These are phyloP conservation scores for Coriolopsis trogii DNA, from an alignment of 1,284 basidiomycete species.

Conservation along the genomic window DNA sequence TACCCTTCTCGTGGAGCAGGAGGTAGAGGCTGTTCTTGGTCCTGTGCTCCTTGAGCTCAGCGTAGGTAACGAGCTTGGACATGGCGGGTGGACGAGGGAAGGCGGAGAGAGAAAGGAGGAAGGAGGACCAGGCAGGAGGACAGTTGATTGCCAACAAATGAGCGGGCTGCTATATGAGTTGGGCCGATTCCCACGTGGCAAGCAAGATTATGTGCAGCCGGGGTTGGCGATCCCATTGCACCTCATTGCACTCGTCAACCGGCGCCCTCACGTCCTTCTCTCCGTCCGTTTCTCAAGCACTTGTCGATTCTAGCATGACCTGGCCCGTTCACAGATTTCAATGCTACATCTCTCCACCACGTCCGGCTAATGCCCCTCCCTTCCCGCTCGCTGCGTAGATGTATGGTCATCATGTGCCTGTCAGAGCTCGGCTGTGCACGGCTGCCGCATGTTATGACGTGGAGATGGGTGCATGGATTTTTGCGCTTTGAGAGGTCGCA, in stretches of 20 bases:
- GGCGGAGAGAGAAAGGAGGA: slow-evolving; percentile 23
- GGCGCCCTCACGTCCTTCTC: not conserved
- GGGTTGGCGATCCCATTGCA: slow-evolving; percentile 2
- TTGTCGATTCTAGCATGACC: slow-evolving; percentile 9
- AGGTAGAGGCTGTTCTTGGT: slow-evolving; percentile 78
- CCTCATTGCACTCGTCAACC: not conserved
- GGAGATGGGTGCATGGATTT: no score
- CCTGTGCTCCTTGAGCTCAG: slow-evolving; percentile 76
- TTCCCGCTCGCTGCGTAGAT: no score
- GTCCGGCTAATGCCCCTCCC: no score
- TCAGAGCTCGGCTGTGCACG: no score
- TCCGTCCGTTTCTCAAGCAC: not conserved
- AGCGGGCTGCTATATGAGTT: slow-evolving; percentile 25
- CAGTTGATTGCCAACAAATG: slow-evolving; percentile 23
- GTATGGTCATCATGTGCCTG: no score
- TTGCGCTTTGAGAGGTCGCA: no score
- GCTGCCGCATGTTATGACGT: no score
- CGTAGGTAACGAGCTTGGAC: slow-evolving; percentile 66
- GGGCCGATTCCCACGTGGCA: slow-evolving; percentile 29
- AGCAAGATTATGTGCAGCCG: slow-evolving; percentile 25
- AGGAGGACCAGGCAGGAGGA: slow-evolving; percentile 13
- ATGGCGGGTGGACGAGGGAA: slow-evolving; percentile 24
- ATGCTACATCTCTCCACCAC: no score
- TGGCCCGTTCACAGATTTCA: slow-evolving; percentile 1
- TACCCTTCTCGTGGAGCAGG: slow-evolving; percentile 84